Percentiles rank a stretch among this genome's conserved stretches.
These are phyloP conservation scores for Backusella westeae DNA, from an alignment of 192 early-diverging fungal species.

Conservation along the genomic window DNA sequence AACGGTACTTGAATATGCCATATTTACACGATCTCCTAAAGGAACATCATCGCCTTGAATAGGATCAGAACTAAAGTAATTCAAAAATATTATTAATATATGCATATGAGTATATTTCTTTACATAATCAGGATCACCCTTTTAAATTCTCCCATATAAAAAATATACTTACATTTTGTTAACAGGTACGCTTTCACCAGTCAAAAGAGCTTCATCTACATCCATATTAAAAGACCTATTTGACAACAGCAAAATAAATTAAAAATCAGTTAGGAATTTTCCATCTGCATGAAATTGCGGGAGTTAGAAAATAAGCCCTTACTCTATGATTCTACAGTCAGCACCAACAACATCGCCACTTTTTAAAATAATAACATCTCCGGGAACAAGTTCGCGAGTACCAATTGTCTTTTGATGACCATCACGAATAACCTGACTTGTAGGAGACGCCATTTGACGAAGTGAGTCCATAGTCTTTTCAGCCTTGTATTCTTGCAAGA, in stretches of 20 bases:
- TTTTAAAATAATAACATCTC: conserved; percentile 90
- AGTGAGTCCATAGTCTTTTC: conserved; percentile 94
- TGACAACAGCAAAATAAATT: neutral
- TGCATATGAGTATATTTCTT: too few relatives aligned
- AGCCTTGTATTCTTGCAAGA: conserved; percentile 94
- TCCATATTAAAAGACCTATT: conserved; percentile 83
- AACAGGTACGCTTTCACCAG: conserved; percentile 86
- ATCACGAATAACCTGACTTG: conserved; percentile 83
- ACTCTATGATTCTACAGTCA: conserved; percentile 73
- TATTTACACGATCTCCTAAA: conserved; percentile 90
- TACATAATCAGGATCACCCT: neutral
- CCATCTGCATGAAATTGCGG: neutral
- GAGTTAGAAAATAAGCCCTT: conserved; percentile 6
- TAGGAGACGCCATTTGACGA: conserved; percentile 83
- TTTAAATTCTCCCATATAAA: neutral
- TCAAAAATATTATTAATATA: neutral
- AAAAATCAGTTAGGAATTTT: neutral
- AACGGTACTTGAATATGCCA: conserved; percentile 86
- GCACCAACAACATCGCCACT: conserved; percentile 94
- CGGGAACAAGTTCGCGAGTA: conserved; percentile 80
- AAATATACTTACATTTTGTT: conserved; percentile 56
- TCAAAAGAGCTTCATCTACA: conserved; percentile 89
- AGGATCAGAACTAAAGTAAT: conserved; percentile 36
- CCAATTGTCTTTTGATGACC: conserved; percentile 71
- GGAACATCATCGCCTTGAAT: conserved; percentile 71